Conservation (phyloP, 2,329 filamentous ascomycete species). For the Plectosphaerella cucumerina region DNA sequence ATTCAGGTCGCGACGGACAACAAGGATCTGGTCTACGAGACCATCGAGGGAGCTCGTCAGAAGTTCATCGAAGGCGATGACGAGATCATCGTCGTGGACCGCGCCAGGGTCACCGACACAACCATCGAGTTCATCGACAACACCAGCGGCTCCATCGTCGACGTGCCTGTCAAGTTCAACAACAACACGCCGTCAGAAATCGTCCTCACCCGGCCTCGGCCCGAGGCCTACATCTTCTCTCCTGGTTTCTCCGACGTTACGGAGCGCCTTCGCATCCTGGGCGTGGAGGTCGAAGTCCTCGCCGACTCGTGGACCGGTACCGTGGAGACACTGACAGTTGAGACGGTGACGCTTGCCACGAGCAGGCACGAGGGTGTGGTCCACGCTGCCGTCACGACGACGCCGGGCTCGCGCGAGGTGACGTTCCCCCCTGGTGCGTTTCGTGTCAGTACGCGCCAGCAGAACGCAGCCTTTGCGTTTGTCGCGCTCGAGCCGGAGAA, state of each 20-base stretch:
- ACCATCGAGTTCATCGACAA: slow-evolving; percentile 7
- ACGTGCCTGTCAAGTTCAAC: slow-evolving; percentile 6
- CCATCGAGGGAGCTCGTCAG: slow-evolving; percentile 6
- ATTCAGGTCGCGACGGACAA: slow-evolving; percentile 6
- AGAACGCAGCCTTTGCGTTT: slow-evolving; percentile 7
- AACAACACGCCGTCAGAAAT: slow-evolving; percentile 6
- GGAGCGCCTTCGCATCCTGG: slow-evolving; percentile 3
- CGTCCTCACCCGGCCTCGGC: slow-evolving; percentile 4
- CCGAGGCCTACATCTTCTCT: slow-evolving; percentile 9
- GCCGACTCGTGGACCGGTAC: slow-evolving; percentile 1
- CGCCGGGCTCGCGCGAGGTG: slow-evolving; percentile 1
- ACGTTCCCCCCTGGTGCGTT: slow-evolving; percentile 6
- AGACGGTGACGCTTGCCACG: background rate
- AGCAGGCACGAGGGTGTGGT: slow-evolving; percentile 6
- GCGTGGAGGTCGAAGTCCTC: slow-evolving; percentile 4
- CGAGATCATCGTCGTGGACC: slow-evolving; percentile 7
- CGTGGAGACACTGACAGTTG: slow-evolving; percentile 3
- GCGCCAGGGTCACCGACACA: slow-evolving; percentile 1
- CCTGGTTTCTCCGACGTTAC: slow-evolving; percentile 4
- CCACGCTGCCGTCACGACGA: slow-evolving; percentile 1
- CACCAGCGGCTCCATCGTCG: slow-evolving; percentile 1
- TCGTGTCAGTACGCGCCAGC: slow-evolving; percentile 5
- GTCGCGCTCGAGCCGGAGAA: slow-evolving; percentile 9
- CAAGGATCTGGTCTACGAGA: slow-evolving; percentile 3
- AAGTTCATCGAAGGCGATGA: slow-evolving; percentile 4